Conservation (phyloP, 1,139 yeast genomes). For the Hemisphaericaspora subhashii region DNA sequence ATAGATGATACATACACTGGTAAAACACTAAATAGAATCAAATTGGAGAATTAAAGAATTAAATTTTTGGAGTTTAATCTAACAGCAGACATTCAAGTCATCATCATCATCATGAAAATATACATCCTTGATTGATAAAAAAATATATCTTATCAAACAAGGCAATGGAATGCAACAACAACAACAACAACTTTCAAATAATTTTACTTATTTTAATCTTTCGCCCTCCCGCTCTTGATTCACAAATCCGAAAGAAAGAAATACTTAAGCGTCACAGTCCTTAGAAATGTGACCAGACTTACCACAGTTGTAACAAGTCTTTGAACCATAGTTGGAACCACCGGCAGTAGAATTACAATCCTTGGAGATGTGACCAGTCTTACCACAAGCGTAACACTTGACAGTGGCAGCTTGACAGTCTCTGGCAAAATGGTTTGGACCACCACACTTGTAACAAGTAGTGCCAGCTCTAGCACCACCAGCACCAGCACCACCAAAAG, state of each 20-base stretch:
- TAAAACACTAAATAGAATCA: not conserved
- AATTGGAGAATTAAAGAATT: conserved; percentile 1
- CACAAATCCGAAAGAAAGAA: not conserved
- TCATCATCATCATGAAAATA: not conserved
- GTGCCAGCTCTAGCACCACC: conserved; percentile 43
- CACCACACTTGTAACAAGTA: conserved; percentile 90
- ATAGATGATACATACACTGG: not conserved
- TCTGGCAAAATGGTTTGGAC: conserved; percentile 90
- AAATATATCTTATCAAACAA: conserved; percentile 1
- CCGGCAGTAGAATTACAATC: conserved; percentile 62
- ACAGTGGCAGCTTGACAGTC: conserved; percentile 77
- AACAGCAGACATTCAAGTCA: not conserved
- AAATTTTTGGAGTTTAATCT: conserved; percentile 1
- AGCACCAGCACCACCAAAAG: conserved; percentile 16
- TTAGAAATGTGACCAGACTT: conserved; percentile 36
- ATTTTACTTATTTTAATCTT: not conserved
- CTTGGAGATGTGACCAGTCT: conserved; percentile 83
- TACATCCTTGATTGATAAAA: not conserved
- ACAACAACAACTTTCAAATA: not conserved
- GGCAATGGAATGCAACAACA: conserved; percentile 2
- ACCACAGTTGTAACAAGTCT: conserved; percentile 50
- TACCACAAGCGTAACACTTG: conserved; percentile 92
- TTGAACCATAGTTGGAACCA: conserved; percentile 39
- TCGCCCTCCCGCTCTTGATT: conserved; percentile 5
- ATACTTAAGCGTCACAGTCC: conserved; percentile 28